Percentiles rank a stretch among this genome's conserved stretches.
These are phyloP conservation scores for Pachysandra terminalis DNA, from an alignment of 164 flowering plant genomes.

Conservation along the genomic window DNA sequence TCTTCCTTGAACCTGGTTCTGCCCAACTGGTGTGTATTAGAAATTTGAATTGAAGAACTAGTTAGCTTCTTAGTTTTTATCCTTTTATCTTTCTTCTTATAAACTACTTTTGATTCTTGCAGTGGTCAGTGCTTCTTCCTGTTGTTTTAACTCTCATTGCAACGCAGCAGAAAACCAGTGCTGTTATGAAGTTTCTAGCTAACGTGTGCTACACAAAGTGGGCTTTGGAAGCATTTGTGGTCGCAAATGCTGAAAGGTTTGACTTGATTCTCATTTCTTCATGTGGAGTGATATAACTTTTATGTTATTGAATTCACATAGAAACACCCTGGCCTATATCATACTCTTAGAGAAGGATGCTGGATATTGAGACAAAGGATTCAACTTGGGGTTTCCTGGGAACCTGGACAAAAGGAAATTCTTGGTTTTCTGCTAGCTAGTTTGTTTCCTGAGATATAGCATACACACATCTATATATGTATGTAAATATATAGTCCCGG, in stretches of 20 bases:
- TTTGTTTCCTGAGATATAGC: no score
- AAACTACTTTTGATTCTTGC: slow-evolving; percentile 24
- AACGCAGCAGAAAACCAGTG: slow-evolving; percentile 36
- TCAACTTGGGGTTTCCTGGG: no score
- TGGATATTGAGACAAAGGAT: no score
- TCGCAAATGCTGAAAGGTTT: slow-evolving; percentile 88
- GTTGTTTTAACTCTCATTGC: slow-evolving; percentile 95
- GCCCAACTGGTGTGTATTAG: slow-evolving; percentile 78
- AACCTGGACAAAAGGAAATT: no score
- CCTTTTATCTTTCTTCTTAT: neutral
- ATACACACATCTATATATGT: no score
- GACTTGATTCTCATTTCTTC: slow-evolving; percentile 3
- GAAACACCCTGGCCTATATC: no score
- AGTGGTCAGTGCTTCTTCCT: slow-evolving; percentile 97
- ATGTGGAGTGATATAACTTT: neutral
- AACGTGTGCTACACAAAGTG: slow-evolving; percentile 79
- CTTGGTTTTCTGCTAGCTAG: no score
- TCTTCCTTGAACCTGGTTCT: slow-evolving; percentile 68
- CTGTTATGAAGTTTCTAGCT: slow-evolving; percentile 30
- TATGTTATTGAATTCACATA: neutral
- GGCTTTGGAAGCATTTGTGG: slow-evolving; percentile 92
- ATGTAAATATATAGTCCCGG: no score
- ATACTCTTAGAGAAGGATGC: no score
- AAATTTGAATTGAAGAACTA: slow-evolving; percentile 3
- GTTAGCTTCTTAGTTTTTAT: neutral